Evolutionary conservation across 2,329 filamentous ascomycete genomes (phyloP).

Genomic region (Fusarium cyanostomum): DNA sequence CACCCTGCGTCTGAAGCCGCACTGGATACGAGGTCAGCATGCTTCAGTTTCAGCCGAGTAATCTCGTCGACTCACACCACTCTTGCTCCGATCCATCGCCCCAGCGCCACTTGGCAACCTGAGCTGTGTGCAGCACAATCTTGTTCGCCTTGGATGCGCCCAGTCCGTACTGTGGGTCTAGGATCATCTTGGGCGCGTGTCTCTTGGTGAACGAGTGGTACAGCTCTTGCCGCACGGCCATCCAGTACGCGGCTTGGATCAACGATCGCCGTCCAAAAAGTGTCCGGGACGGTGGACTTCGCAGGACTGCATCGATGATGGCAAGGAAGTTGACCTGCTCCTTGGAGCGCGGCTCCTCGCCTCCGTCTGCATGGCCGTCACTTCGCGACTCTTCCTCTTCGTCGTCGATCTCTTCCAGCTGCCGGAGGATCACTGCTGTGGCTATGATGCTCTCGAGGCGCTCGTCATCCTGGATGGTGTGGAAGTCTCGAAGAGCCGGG

Average conservation of each 20-base stretch:
- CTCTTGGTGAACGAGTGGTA: constrained; percentile 53
- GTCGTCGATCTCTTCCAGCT: constrained; percentile 54
- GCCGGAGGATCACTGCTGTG: constrained; percentile 53
- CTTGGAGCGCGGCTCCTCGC: constrained; percentile 16
- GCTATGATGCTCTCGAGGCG: constrained; percentile 53
- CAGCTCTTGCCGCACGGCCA: constrained; percentile 53
- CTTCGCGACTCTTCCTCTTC: constrained; percentile 44
- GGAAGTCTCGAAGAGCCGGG: constrained; percentile 51
- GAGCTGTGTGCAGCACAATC: constrained; percentile 53
- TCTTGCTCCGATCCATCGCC: constrained; percentile 49
- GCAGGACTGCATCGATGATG: constrained; percentile 52
- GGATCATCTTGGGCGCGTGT: constrained; percentile 50
- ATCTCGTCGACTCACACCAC: constrained; percentile 46
- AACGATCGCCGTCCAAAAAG: constrained; percentile 50
- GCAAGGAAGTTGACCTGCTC: constrained; percentile 52
- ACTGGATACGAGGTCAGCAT: constrained; percentile 32
- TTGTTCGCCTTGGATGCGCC: constrained; percentile 51
- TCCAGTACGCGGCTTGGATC: constrained; percentile 54
- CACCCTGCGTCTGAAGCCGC: constrained; percentile 50
- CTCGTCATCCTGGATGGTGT: constrained; percentile 50
- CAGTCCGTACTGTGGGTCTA: constrained; percentile 48
- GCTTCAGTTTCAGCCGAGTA: neutral
- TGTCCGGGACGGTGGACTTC: constrained; percentile 50
- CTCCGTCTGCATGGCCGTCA: neutral
- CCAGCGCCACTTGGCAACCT: constrained; percentile 54